phyloP scores from a whole-genome alignment of 1,284 basidiomycete species.

The Cryptococcus hybrid region DNA sequence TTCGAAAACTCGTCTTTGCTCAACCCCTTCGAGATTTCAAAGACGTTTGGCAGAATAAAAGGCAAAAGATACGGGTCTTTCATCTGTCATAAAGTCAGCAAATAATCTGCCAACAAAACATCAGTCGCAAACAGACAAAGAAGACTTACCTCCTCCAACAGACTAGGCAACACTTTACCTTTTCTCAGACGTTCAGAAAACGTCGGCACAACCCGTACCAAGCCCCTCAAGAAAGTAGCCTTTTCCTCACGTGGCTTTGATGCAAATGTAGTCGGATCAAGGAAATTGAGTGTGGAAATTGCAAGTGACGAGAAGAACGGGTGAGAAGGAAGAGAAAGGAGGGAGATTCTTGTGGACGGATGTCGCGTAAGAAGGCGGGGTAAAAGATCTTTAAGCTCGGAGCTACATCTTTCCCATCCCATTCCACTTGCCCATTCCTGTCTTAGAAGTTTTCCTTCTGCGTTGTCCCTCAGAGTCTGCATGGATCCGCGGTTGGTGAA shows the following conservation, averaged over 20 bases:
- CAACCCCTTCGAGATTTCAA: slow-evolving; percentile 78
- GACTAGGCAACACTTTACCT: slow-evolving; percentile 88
- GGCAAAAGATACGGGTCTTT: slow-evolving; percentile 88
- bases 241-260: slow-evolving; percentile 94
- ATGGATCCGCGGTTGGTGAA: slow-evolving; percentile 86
- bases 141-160: slow-evolving; percentile 79
- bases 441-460: slow-evolving; percentile 56
- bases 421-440: slow-evolving; percentile 40
- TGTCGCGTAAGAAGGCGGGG: slow-evolving; percentile 75
- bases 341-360: slow-evolving; percentile 67
- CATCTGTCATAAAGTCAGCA: no score
- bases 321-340: slow-evolving; percentile 73
- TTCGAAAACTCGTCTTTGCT: slow-evolving; percentile 76
- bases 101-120: no score
- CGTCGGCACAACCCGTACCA: slow-evolving; percentile 73
- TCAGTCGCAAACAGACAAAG: neutral
- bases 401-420: slow-evolving; percentile 41
- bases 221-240: slow-evolving; percentile 90
- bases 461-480: slow-evolving; percentile 72
- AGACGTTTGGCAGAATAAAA: slow-evolving; percentile 98
- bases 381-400: slow-evolving; percentile 58
- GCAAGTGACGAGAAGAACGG: slow-evolving; percentile 95
- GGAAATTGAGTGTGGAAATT: slow-evolving; percentile 93
- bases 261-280: slow-evolving; percentile 93
- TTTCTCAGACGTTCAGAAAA: slow-evolving; percentile 85